These are phyloP conservation scores for Euphorbia lathyris DNA, from an alignment of 345 rosid genomes.

Conservation along the genomic window DNA sequence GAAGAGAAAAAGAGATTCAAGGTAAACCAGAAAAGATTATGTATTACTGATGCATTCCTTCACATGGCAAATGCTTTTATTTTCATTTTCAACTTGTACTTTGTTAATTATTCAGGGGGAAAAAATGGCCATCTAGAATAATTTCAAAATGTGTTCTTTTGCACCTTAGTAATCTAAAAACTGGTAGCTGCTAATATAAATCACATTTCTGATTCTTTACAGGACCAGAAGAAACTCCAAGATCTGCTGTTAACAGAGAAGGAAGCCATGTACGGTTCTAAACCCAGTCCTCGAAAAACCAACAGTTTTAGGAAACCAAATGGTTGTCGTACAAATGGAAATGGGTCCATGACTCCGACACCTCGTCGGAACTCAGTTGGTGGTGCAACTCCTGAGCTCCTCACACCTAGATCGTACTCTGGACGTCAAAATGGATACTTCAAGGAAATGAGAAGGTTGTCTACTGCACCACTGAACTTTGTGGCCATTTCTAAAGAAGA, in stretches of 20 bases:
- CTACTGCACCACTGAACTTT: conserved; percentile 76
- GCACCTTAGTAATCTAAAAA: neutral
- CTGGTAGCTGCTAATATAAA: neutral
- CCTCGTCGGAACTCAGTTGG: conserved; percentile 80
- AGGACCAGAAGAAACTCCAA: conserved; percentile 98
- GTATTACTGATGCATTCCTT: neutral
- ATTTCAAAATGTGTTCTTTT: neutral
- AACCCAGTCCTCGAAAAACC: conserved; percentile 85
- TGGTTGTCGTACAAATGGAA: conserved; percentile 72
- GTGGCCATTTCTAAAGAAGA: conserved; percentile 90
- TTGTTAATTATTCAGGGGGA: neutral
- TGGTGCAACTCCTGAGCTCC: conserved; percentile 70
- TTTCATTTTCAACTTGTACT: neutral
- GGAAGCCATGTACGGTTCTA: conserved; percentile 88
- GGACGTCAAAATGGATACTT: conserved; percentile 87
- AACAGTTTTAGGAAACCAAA: conserved; percentile 79
- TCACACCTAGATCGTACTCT: conserved; percentile 87
- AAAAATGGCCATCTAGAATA: neutral
- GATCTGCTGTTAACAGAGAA: conserved; percentile 80
- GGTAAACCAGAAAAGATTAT: conserved; percentile 38
- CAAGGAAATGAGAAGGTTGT: conserved; percentile 78
- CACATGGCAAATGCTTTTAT: neutral
- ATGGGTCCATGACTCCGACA: conserved; percentile 84
- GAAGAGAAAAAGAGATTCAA: conserved; percentile 84
- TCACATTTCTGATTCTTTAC: conserved; percentile 18